Evolutionary conservation across 2,329 filamentous ascomycete genomes (phyloP).

Genomic region (Lasiodiplodia gonubiensis): DNA sequence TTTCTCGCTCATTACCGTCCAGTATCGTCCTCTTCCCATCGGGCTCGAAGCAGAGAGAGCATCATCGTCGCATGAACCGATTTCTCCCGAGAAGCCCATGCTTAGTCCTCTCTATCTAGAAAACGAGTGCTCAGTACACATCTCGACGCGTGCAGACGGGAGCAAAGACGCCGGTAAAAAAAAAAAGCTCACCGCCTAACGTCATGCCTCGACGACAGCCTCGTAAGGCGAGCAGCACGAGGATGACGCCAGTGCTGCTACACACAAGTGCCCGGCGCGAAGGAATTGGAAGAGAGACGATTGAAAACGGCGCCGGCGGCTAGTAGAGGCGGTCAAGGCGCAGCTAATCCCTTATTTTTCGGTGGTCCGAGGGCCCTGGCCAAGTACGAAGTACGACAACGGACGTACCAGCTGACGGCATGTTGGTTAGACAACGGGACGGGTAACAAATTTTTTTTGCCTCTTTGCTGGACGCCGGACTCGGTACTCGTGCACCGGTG

Average conservation of each 20-base stretch:
- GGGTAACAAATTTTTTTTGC: too few relatives aligned
- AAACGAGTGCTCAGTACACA: neutral
- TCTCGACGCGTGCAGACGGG: neutral
- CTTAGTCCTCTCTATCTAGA: too few relatives aligned
- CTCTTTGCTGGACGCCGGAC: too few relatives aligned
- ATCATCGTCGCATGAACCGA: neutral
- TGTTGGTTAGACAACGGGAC: neutral
- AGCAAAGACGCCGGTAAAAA: too few relatives aligned
- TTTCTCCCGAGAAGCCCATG: neutral
- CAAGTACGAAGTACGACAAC: neutral
- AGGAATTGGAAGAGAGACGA: neutral
- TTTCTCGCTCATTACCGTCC: too few relatives aligned
- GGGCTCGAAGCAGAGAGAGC: neutral
- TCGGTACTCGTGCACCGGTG: too few relatives aligned
- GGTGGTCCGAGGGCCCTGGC: neutral
- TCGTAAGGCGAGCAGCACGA: neutral
- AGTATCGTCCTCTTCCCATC: too few relatives aligned
- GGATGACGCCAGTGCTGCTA: neutral
- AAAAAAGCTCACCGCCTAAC: neutral
- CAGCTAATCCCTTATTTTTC: neutral
- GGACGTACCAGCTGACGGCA: neutral
- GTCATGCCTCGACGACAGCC: neutral
- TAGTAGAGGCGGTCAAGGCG: neutral
- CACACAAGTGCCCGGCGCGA: constrained; percentile 1
- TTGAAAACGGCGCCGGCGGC: constrained; percentile 7